phyloP scores from a whole-genome alignment of 495 filamentous ascomycete genomes.

The Penicillium bovifimosum region DNA sequence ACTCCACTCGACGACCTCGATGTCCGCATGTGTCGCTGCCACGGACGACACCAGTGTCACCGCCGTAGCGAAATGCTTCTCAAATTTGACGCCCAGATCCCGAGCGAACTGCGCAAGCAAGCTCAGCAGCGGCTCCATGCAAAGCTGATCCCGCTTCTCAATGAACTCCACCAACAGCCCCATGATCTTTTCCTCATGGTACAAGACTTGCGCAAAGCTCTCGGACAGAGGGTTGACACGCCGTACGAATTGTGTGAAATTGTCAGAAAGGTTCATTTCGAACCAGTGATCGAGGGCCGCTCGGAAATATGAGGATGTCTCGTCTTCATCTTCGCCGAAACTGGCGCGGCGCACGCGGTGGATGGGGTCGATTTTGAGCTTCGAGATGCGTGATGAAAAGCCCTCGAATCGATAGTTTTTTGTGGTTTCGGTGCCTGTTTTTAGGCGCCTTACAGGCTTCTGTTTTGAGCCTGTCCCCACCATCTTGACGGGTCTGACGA shows the following conservation, averaged over 20 bases:
- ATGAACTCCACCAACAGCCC: constrained; percentile 71
- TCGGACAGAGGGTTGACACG: constrained; percentile 74
- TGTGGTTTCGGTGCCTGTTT: constrained; percentile 62
- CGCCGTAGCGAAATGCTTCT: constrained; percentile 71
- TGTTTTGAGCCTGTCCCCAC: constrained; percentile 57
- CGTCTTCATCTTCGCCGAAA: constrained; percentile 64
- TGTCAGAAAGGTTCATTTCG: constrained; percentile 80
- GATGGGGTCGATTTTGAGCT: constrained; percentile 88
- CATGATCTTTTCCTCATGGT: constrained; percentile 82
- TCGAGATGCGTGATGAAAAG: constrained; percentile 89
- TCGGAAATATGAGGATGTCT: constrained; percentile 73
- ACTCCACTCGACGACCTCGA: constrained; percentile 91
- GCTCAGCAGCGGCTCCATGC: constrained; percentile 78
- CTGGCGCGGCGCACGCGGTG: constrained; percentile 77
- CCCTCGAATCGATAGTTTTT: constrained; percentile 85
- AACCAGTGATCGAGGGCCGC: constrained; percentile 80
- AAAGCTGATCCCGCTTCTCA: constrained; percentile 63
- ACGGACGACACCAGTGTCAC: constrained; percentile 62
- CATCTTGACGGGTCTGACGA: constrained; percentile 34
- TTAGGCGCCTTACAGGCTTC: constrained; percentile 57
- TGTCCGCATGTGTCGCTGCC: constrained; percentile 55
- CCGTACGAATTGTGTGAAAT: constrained; percentile 67
- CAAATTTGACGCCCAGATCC: constrained; percentile 83
- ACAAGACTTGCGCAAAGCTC: constrained; percentile 83
- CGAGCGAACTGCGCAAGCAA: constrained; percentile 85